Percentiles rank a stretch among this genome's conserved stretches.
Evolutionary conservation across 2,329 filamentous ascomycete species (phyloP).

Genomic region (Colletotrichum sp.): DNA sequence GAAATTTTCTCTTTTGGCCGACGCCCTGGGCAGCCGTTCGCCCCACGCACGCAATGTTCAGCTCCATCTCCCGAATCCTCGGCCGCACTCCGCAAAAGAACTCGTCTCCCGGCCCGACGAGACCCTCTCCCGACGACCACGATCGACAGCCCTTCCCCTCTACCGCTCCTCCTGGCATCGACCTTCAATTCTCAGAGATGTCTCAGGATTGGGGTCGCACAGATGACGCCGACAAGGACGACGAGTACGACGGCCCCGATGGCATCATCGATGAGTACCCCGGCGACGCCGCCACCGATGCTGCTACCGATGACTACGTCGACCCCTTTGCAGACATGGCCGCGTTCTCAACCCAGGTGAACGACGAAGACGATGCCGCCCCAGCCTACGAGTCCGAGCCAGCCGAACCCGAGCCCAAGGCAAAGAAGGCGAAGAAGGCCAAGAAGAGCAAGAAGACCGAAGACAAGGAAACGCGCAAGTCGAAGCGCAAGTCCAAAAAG

Average conservation of each 20-base stretch:
- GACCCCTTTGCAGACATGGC: conserved; percentile 11
- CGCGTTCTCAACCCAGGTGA: conserved; percentile 11
- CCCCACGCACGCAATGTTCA: conserved; percentile 6
- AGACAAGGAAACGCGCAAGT: neutral
- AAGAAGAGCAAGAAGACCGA: conserved; percentile 2
- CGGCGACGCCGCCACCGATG: neutral
- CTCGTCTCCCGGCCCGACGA: conserved; percentile 12
- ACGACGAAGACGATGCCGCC: neutral
- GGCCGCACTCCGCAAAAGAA: conserved; percentile 1
- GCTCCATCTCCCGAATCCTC: conserved; percentile 9
- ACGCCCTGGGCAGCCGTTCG: neutral
- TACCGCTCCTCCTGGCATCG: conserved; percentile 2
- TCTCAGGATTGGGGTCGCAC: neutral
- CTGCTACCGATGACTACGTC: neutral
- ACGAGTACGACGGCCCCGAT: neutral
- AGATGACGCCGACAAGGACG: neutral
- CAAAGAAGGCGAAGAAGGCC: neutral
- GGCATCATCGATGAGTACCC: neutral
- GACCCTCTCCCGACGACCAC: neutral
- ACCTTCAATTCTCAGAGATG: neutral
- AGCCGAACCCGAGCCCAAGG: neutral
- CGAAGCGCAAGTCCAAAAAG: neutral
- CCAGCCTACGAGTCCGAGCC: neutral
- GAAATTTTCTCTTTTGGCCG: neutral
- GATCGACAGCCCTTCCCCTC: neutral